Percentiles rank a stretch among this genome's conserved stretches.
phyloP scores from a whole-genome alignment of 495 filamentous ascomycete genomes.

The Haplographium delicatum region DNA sequence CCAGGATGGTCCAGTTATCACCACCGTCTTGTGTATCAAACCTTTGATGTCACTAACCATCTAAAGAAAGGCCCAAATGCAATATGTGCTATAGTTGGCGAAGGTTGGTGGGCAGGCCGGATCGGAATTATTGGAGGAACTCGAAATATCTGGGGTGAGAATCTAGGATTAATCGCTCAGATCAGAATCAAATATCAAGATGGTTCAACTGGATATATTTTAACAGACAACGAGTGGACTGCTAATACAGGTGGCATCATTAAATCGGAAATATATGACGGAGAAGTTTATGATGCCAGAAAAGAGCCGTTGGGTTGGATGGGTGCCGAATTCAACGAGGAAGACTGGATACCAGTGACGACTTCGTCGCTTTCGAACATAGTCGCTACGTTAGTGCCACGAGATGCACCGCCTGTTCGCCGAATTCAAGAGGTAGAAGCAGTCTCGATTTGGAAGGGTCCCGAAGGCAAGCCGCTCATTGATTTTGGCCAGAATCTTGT shows the following conservation, averaged over 20 bases:
- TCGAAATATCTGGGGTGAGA: conserved; percentile 40
- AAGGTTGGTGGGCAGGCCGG: conserved; percentile 51
- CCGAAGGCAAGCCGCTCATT: conserved; percentile 39
- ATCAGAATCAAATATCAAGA: conserved; percentile 32
- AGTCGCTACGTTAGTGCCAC: neutral
- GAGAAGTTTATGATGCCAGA: conserved; percentile 41
- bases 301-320: conserved; percentile 33
- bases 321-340: conserved; percentile 8
- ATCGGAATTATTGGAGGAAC: conserved; percentile 35
- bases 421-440: conserved; percentile 25
- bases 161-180: conserved; percentile 37
- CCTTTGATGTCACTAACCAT: conserved; percentile 42
- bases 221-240: conserved; percentile 40
- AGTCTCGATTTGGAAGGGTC: conserved; percentile 35
- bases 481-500: conserved; percentile 56
- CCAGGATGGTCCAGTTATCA: conserved; percentile 52
- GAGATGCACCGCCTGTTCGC: conserved; percentile 13
- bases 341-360: neutral
- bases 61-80: conserved; percentile 31
- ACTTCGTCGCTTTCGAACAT: neutral
- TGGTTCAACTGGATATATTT: conserved; percentile 28
- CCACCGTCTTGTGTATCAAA: conserved; percentile 43
- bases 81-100: conserved; percentile 43
- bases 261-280: conserved; percentile 47
- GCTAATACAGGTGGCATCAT: conserved; percentile 34